Conservation (phyloP, 129 eudicot species). For the Mikania micrantha region DNA sequence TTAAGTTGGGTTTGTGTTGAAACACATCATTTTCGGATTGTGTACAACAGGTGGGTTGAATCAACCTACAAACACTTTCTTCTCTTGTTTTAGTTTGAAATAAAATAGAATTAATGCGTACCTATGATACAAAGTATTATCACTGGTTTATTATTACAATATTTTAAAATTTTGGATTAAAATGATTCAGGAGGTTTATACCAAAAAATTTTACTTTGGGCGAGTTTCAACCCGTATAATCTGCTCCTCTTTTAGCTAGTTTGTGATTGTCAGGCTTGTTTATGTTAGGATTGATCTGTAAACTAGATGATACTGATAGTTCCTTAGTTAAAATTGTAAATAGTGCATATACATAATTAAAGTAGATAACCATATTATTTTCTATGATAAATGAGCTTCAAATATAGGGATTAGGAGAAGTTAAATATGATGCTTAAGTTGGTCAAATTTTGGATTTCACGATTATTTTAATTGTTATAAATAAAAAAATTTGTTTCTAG, state of each 20-base stretch:
- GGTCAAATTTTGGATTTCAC: neutral
- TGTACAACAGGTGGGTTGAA: neutral
- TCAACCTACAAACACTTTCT: neutral
- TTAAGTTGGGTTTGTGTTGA: neutral
- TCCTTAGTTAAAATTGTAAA: neutral
- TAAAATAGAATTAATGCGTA: neutral
- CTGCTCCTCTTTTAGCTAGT: neutral
- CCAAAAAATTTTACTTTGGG: neutral
- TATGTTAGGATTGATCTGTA: neutral
- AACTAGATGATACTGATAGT: neutral
- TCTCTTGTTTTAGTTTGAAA: neutral
- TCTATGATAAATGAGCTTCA: neutral
- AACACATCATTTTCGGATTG: neutral
- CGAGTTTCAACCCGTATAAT: neutral
- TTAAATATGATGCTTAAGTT: neutral
- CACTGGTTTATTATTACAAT: neutral
- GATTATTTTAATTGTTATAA: neutral
- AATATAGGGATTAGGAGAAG: neutral
- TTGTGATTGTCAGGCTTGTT: neutral
- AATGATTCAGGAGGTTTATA: neutral
- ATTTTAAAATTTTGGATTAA: neutral
- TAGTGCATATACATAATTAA: neutral
- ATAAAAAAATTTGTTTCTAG: constrained; percentile 32
- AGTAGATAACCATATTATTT: neutral
- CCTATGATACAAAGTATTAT: neutral